Evolutionary conservation across 1,139 yeast genomes (phyloP), one percentile per base, ranked within the genome.

Genomic region (Diutina mesorugosa): DNA sequence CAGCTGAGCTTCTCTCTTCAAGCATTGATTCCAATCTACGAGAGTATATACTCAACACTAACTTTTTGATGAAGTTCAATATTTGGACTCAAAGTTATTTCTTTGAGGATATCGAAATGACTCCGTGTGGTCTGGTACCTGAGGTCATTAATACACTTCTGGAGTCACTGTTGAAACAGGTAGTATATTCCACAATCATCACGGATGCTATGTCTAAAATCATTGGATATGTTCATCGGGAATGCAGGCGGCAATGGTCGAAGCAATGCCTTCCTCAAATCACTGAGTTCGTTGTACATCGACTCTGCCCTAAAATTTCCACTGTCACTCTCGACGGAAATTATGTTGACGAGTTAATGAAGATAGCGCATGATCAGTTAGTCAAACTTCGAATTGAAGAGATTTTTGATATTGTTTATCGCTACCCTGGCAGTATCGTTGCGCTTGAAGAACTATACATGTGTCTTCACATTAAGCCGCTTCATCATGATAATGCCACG

Each of bases 391-490:
- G 97, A 58, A 81, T 80, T 1, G 64, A 67, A 0, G 95, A 91
- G 65, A 78, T 88, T 21, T 88, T 79, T 64, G 83, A 81, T 30
- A 78, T 90, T 51, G 81, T 88, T 0, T 65, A 72, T 2, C 70
- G 72, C 30, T 88, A 72, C 63, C 96, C 96, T 0, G 62, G 66
- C 1, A 82, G 95, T 1, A 66, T 66, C 32, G 73, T 77, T 1
- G 87, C 93, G 0, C 68, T 91, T 28, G 69, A 74, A 32, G 98
- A 91, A 64, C 68, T 91, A 48, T 80, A 80, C 62, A 69, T 72
- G 55, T 77, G 85, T 63, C 61, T 81, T 58, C 66, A 67, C 53
- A 61, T 61, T 29, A 47, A 47, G 9, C 30, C 51, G 8, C 21
- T 14, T n/a, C 51, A 47, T 14, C 63, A 61, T 55, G 63, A 58